Percentiles rank a stretch among this genome's conserved stretches.
These are phyloP conservation scores for Coccinonectria pachysandricola DNA, from an alignment of 2,329 filamentous ascomycete species.

Conservation along the genomic window DNA sequence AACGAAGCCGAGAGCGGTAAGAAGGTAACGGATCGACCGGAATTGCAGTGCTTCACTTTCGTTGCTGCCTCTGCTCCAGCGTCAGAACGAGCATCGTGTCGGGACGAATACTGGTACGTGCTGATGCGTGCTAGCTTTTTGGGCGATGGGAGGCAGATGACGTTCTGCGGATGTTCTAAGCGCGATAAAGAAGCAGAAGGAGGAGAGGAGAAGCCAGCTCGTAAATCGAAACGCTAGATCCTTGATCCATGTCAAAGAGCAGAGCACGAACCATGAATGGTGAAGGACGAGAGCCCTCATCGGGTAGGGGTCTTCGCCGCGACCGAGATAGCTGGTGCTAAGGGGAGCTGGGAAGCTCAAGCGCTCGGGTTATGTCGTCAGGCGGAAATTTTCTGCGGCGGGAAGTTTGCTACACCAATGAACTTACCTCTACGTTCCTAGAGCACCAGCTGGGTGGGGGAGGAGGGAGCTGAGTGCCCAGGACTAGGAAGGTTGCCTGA, in stretches of 20 bases:
- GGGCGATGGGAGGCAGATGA: conserved; percentile 5
- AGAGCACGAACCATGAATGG: too few relatives aligned
- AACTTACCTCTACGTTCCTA: conserved; percentile 7
- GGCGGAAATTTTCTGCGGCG: conserved; percentile 15
- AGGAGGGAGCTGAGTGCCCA: conserved; percentile 6
- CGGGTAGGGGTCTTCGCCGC: too few relatives aligned
- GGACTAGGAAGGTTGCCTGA: too few relatives aligned
- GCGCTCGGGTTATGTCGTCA: conserved; percentile 6
- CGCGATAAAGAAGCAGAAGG: conserved; percentile 5
- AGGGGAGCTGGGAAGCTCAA: too few relatives aligned
- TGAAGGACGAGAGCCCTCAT: too few relatives aligned
- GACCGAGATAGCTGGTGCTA: too few relatives aligned
- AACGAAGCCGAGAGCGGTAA: too few relatives aligned
- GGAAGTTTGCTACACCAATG: conserved; percentile 10
- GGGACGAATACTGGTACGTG: conserved; percentile 8
- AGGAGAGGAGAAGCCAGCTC: conserved; percentile 9
- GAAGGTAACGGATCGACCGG: too few relatives aligned
- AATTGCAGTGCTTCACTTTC: too few relatives aligned
- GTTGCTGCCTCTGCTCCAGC: too few relatives aligned
- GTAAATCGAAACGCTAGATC: conserved; percentile 7
- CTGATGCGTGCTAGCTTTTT: conserved; percentile 6
- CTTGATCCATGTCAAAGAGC: conserved; percentile 16
- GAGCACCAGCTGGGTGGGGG: conserved; percentile 8
- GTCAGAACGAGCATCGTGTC: too few relatives aligned
- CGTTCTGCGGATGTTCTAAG: conserved; percentile 4